phyloP scores from a whole-genome alignment of 169 alveolate species.

The Plasmodium yoelii region DNA sequence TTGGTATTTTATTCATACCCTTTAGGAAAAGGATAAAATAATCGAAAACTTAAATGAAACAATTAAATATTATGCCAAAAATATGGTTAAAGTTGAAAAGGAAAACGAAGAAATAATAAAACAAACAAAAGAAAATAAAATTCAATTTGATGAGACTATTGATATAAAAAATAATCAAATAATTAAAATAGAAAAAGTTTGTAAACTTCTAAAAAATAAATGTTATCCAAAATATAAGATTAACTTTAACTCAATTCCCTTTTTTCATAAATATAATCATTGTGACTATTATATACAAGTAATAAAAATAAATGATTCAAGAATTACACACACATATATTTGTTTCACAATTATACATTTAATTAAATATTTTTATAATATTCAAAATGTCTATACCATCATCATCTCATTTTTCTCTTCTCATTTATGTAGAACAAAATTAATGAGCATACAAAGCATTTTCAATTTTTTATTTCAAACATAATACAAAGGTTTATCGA shows the following conservation, averaged over 20 bases:
- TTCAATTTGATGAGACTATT: constrained; percentile 14
- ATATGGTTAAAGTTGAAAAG: constrained; percentile 1
- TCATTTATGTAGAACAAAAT: constrained; percentile 23
- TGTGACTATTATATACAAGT: constrained; percentile 43
- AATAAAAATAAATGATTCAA: neutral
- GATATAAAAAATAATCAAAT: constrained; percentile 31
- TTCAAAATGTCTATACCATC: too few relatives aligned
- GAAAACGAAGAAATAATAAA: constrained; percentile 39
- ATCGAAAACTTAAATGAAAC: constrained; percentile 37
- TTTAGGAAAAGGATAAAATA: constrained; percentile 33
- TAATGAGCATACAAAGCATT: constrained; percentile 4
- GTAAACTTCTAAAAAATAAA: constrained; percentile 25
- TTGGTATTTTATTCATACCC: neutral
- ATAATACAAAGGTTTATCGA: constrained; percentile 17
- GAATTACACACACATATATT: neutral
- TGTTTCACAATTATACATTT: neutral
- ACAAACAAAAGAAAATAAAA: constrained; percentile 36
- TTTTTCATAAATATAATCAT: constrained; percentile 13
- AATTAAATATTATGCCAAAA: constrained; percentile 1
- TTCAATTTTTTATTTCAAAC: constrained; percentile 20
- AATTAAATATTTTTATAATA: neutral
- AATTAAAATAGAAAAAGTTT: constrained; percentile 12
- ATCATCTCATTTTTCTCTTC: neutral
- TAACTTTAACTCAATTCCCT: constrained; percentile 40
- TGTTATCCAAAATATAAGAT: constrained; percentile 44